Percentiles rank a stretch among this genome's conserved stretches.
phyloP scores from a whole-genome alignment of 257 asterid species.

The Nicotiana otophora region DNA sequence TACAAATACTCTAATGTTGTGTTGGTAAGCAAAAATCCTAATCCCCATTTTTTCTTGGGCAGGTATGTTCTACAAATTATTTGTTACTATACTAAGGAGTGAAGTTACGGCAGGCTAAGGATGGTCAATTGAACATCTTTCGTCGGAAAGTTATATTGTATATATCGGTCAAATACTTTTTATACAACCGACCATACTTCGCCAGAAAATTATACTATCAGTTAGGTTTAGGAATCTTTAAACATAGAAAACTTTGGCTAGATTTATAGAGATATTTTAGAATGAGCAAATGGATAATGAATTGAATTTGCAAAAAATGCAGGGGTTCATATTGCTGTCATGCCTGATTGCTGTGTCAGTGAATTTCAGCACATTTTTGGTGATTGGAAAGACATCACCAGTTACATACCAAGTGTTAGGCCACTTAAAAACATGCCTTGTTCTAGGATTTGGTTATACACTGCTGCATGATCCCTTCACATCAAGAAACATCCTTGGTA shows the following conservation, averaged over 20 bases:
- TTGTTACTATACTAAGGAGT: background rate
- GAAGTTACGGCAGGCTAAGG: too few species aligned
- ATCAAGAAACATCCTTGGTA: constrained; percentile 66
- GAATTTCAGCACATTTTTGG: constrained; percentile 87
- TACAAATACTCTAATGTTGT: constrained; percentile 59
- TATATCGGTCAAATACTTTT: too few species aligned
- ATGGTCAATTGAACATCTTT: too few species aligned
- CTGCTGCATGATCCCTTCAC: constrained; percentile 81
- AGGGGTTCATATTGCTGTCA: constrained; percentile 74
- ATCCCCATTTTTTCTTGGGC: background rate
- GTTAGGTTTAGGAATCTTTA: background rate
- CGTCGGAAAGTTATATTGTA: too few species aligned
- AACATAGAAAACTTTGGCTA: background rate
- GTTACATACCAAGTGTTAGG: constrained; percentile 89
- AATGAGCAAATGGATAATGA: background rate
- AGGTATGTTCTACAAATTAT: background rate
- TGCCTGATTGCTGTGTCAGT: constrained; percentile 87
- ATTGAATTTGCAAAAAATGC: constrained; percentile 11
- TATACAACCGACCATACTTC: too few species aligned
- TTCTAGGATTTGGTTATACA: constrained; percentile 79
- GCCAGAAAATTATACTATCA: too few species aligned
- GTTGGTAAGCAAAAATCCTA: constrained; percentile 32
- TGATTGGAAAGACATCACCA: constrained; percentile 88
- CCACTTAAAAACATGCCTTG: constrained; percentile 83
- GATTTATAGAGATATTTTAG: background rate